Conservation (phyloP, 148 eudicot species). For the Beta vulgaris region DNA sequence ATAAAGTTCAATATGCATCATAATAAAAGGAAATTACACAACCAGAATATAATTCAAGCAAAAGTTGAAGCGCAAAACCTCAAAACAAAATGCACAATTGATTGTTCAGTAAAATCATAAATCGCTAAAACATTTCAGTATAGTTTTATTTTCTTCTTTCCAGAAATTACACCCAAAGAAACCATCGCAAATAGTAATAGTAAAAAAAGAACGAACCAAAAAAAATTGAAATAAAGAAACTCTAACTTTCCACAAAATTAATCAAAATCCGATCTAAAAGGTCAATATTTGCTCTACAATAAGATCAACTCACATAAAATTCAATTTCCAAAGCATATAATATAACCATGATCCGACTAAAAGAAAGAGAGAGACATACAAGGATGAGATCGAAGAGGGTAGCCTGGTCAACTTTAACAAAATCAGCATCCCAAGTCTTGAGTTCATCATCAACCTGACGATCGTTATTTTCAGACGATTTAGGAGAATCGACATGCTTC, state of each 20-base stretch:
- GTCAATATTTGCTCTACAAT: not conserved
- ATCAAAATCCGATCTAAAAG: too few relatives aligned
- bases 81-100: too few relatives aligned
- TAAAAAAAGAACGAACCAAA: too few relatives aligned
- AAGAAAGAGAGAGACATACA: slow-evolving; percentile 22
- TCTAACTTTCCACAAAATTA: too few relatives aligned
- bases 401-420: slow-evolving; percentile 50
- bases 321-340: not conserved
- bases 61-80: too few relatives aligned
- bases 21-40: too few relatives aligned
- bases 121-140: too few relatives aligned
- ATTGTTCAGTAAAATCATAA: too few relatives aligned
- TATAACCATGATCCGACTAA: not conserved
- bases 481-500: slow-evolving; percentile 42
- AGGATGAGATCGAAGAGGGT: slow-evolving; percentile 53
- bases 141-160: not conserved
- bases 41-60: too few relatives aligned
- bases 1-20: too few relatives aligned
- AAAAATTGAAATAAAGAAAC: too few relatives aligned
- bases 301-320: not conserved
- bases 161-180: not conserved
- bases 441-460: slow-evolving; percentile 37
- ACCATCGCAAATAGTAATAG: too few relatives aligned
- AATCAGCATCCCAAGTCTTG: slow-evolving; percentile 44
- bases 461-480: slow-evolving; percentile 19